phyloP scores from a whole-genome alignment of 306 rosid species.

The Cicer judaicum region DNA sequence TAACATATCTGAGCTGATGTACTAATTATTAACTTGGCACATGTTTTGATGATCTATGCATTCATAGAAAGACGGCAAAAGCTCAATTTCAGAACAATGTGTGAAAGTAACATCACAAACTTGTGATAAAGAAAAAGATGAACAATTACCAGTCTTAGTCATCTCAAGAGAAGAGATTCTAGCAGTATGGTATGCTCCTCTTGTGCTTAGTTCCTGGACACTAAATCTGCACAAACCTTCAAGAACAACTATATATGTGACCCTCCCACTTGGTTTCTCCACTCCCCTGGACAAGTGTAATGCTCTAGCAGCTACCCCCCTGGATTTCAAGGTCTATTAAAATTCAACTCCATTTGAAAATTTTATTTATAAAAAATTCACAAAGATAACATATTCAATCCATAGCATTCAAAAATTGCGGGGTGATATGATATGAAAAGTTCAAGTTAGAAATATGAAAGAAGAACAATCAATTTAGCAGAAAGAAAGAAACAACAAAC shows the following conservation, averaged over 20 bases:
- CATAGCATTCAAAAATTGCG: constrained; percentile 23
- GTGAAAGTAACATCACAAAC: constrained; percentile 18
- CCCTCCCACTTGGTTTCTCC: constrained; percentile 99
- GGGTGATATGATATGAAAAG: neutral
- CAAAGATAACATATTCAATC: constrained; percentile 23
- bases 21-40: constrained; percentile 22
- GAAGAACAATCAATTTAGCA: constrained; percentile 27
- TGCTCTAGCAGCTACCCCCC: constrained; percentile 99
- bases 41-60: constrained; percentile 31
- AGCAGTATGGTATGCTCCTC: constrained; percentile 96
- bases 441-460: constrained; percentile 23
- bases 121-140: constrained; percentile 4
- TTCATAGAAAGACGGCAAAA: constrained; percentile 6
- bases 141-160: constrained; percentile 72
- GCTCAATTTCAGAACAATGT: constrained; percentile 24
- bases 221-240: constrained; percentile 97
- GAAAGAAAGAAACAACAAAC: constrained; percentile 28
- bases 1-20: constrained; percentile 22
- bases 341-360: constrained; percentile 32
- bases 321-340: constrained; percentile 51
- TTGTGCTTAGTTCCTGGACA: constrained; percentile 91
- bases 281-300: constrained; percentile 97
- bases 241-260: constrained; percentile 91
- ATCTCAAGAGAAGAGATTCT: constrained; percentile 89
- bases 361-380: constrained; percentile 11